Conservation (phyloP, 768 basidiomycete genomes). For the Sistotremastrum niveocremeum region DNA sequence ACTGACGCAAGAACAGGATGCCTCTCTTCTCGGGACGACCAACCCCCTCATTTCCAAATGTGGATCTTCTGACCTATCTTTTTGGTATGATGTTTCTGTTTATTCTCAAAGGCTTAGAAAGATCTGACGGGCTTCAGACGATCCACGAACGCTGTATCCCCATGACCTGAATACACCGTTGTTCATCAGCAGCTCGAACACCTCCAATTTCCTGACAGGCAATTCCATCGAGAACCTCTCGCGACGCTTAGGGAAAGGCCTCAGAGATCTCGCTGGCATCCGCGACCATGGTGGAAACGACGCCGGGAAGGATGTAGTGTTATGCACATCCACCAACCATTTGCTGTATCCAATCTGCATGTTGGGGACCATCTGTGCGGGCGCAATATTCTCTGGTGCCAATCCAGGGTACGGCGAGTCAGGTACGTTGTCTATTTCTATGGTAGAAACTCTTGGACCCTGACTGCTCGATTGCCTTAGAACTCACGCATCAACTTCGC, state of each 20-base stretch:
- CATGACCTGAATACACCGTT: constrained; percentile 4
- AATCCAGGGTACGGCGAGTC: constrained; percentile 4
- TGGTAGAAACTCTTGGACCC: neutral
- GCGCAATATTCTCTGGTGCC: constrained; percentile 4
- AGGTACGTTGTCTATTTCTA: neutral
- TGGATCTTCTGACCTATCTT: constrained; percentile 5
- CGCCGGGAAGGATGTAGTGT: constrained; percentile 1
- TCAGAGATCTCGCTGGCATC: neutral
- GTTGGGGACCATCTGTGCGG: constrained; percentile 4
- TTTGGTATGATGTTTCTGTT: constrained; percentile 1
- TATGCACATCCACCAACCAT: neutral
- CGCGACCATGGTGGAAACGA: neutral
- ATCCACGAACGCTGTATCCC: neutral
- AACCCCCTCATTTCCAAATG: neutral
- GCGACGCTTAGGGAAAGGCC: constrained; percentile 3
- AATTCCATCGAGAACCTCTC: neutral
- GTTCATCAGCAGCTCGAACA: constrained; percentile 1
- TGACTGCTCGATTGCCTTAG: neutral
- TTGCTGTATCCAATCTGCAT: constrained; percentile 2
- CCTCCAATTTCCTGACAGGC: constrained; percentile 2
- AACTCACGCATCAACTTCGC: constrained; percentile 4
- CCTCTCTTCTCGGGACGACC: too few species aligned
- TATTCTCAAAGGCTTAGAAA: neutral
- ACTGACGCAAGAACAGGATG: too few species aligned
- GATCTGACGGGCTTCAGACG: neutral